Evolutionary conservation across 768 basidiomycete genomes (phyloP), one percentile per base, ranked within the genome.

Genomic region (Cubamyces lactineus): DNA sequence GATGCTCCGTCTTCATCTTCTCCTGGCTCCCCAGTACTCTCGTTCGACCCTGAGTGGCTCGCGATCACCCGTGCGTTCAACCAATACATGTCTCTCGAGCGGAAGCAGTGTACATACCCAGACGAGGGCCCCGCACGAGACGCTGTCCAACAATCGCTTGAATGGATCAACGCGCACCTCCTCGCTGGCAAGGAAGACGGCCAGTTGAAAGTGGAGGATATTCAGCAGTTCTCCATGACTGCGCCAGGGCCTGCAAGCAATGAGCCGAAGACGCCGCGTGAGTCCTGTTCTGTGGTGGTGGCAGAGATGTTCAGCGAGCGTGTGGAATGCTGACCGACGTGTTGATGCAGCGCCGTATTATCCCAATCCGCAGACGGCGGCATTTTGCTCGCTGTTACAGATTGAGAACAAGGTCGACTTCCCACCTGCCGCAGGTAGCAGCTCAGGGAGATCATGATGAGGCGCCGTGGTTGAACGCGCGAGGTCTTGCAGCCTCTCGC

Each of bases 1-100:
- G 76, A 79, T 5, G 66, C 68, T 46, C 62, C 72, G 1, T 63
- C 41, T 50, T 12, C 26, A 7, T 16, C 48, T 30, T 4, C 49
- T 34, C 2, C 30, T 16, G 30, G 59, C 41, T 54, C 63, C 9
- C 81, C 83, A 5, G 64, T 61, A 0, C 69, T 98, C 19, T 80
- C 82, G 15, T 97, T 84, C 73, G 95, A 98, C 69, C 87, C 88
- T 0, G 87, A 94, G 71, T 99, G 97, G 97, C 85, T 98, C 49
- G 95, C 94, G 0, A 94, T 99, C 69, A 87, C 86, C 5, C 89
- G 92, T 7, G 94, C 93, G 0, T 90, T 96, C 66, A 85, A 94
- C 62, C 87, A 88, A 0, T 89, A 82, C 75, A 82, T 98, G 63
- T 87, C 90, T 2, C 80, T 81, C 5, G 67, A 71, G 4, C 77